Conservation (phyloP, 1,284 basidiomycete species). For the Boletellus sp. region DNA sequence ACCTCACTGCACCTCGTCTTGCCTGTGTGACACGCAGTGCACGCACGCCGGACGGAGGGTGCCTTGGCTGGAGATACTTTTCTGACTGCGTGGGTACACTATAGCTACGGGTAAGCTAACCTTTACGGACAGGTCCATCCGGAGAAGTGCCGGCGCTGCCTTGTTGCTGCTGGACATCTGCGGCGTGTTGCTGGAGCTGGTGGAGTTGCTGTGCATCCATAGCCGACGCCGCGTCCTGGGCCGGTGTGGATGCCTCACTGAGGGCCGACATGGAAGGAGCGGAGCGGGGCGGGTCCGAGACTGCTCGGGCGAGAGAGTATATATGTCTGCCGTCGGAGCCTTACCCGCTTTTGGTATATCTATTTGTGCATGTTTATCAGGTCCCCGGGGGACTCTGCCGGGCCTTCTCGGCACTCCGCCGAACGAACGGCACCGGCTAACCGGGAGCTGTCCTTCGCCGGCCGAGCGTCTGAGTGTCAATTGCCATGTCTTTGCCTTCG, state of each 20-base stretch:
- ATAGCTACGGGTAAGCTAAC: slow-evolving; percentile 26
- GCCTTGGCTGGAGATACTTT: slow-evolving; percentile 53
- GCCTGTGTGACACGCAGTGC: slow-evolving; percentile 73
- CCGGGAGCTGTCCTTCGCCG: slow-evolving; percentile 15
- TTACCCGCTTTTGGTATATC: slow-evolving; percentile 14
- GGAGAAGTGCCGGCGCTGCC: slow-evolving; percentile 34
- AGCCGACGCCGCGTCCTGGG: slow-evolving; percentile 54
- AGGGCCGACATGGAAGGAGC: slow-evolving; percentile 64
- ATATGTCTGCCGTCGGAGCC: slow-evolving; percentile 27
- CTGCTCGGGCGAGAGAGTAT: slow-evolving; percentile 33
- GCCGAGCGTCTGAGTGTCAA: slow-evolving; percentile 1
- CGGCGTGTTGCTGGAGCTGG: slow-evolving; percentile 44
- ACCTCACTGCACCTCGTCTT: slow-evolving; percentile 77
- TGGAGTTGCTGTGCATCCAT: slow-evolving; percentile 59
- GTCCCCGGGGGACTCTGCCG: slow-evolving; percentile 3
- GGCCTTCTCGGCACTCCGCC: slow-evolving; percentile 5
- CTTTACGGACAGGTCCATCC: slow-evolving; percentile 28
- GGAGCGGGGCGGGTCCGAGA: slow-evolving; percentile 36
- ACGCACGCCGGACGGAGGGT: slow-evolving; percentile 71
- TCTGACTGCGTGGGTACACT: slow-evolving; percentile 9
- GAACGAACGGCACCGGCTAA: slow-evolving; percentile 21
- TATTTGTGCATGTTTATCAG: slow-evolving; percentile 26
- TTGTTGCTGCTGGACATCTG: slow-evolving; percentile 36
- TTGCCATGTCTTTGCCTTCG: slow-evolving; percentile 35
- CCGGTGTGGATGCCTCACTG: slow-evolving; percentile 57